phyloP scores from a whole-genome alignment of 768 basidiomycete species.

The Rhodotorula babjevae region DNA sequence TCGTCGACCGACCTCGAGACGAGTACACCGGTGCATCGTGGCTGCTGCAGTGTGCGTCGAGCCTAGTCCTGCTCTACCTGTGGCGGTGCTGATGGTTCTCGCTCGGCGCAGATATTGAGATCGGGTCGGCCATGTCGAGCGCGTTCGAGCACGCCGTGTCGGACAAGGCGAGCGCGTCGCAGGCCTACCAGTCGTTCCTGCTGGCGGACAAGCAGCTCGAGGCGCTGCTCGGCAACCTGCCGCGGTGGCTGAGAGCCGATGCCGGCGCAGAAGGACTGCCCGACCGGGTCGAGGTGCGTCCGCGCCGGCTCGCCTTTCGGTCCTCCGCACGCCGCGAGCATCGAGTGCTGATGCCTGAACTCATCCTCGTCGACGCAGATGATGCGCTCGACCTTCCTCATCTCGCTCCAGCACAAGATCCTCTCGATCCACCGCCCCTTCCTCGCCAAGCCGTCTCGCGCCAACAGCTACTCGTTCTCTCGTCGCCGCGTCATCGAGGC shows the following conservation, averaged over 20 bases:
- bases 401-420: slow-evolving; percentile 35
- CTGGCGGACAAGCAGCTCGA: slow-evolving; percentile 33
- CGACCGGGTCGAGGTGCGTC: neutral
- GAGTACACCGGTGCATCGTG: slow-evolving; percentile 27
- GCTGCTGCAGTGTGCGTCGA: slow-evolving; percentile 23
- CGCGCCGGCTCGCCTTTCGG: too few species aligned
- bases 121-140: slow-evolving; percentile 25
- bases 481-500: slow-evolving; percentile 31
- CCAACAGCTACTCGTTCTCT: slow-evolving; percentile 26
- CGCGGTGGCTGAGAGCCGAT: slow-evolving; percentile 15
- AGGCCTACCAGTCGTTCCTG: slow-evolving; percentile 28
- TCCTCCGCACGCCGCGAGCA: neutral
- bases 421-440: slow-evolving; percentile 37
- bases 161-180: slow-evolving; percentile 14
- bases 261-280: slow-evolving; percentile 7
- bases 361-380: neutral
- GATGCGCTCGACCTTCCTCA: slow-evolving; percentile 30
- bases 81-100: neutral
- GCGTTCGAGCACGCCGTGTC: slow-evolving; percentile 23
- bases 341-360: accelerated
- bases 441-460: slow-evolving; percentile 26
- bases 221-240: slow-evolving; percentile 9
- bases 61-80: neutral
- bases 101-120: slow-evolving; percentile 18
- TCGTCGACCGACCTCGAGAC: slow-evolving; percentile 11